These are phyloP conservation scores for Penicillium roqueforti DNA, from an alignment of 495 filamentous ascomycete genomes.

Conservation along the genomic window DNA sequence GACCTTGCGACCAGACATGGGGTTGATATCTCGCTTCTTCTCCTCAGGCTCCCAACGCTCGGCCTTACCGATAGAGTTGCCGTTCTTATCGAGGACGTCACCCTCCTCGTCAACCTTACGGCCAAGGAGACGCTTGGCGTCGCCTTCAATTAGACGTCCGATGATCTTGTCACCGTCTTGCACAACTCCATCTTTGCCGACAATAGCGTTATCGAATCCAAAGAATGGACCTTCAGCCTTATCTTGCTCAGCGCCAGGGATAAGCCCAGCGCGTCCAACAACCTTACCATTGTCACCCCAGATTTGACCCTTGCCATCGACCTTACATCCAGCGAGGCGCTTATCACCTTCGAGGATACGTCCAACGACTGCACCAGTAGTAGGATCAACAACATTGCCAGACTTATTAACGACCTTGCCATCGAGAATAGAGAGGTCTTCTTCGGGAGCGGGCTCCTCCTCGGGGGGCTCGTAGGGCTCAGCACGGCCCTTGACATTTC, in stretches of 20 bases:
- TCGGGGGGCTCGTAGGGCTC: slow-evolving; percentile 63
- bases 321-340: slow-evolving; percentile 72
- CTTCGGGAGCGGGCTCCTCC: slow-evolving; percentile 41
- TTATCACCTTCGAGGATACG: slow-evolving; percentile 72
- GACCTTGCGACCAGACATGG: slow-evolving; percentile 73
- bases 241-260: slow-evolving; percentile 64
- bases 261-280: slow-evolving; percentile 73
- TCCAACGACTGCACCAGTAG: slow-evolving; percentile 66
- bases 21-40: slow-evolving; percentile 60
- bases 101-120: slow-evolving; percentile 79
- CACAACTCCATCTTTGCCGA: slow-evolving; percentile 74
- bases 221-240: slow-evolving; percentile 75
- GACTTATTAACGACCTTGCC: slow-evolving; percentile 84
- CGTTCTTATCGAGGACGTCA: slow-evolving; percentile 75
- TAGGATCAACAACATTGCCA: slow-evolving; percentile 73
- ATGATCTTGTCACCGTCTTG: slow-evolving; percentile 62
- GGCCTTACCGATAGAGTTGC: slow-evolving; percentile 75
- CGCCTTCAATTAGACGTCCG: slow-evolving; percentile 69
- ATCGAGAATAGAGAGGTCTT: slow-evolving; percentile 65
- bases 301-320: slow-evolving; percentile 75
- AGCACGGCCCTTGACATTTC: slow-evolving; percentile 73
- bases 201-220: slow-evolving; percentile 66
- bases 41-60: slow-evolving; percentile 79
- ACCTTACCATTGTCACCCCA: slow-evolving; percentile 77
- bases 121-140: slow-evolving; percentile 65